Evolutionary conservation across 495 filamentous ascomycete species (phyloP).

Genomic region (Penicillium coffeae): DNA sequence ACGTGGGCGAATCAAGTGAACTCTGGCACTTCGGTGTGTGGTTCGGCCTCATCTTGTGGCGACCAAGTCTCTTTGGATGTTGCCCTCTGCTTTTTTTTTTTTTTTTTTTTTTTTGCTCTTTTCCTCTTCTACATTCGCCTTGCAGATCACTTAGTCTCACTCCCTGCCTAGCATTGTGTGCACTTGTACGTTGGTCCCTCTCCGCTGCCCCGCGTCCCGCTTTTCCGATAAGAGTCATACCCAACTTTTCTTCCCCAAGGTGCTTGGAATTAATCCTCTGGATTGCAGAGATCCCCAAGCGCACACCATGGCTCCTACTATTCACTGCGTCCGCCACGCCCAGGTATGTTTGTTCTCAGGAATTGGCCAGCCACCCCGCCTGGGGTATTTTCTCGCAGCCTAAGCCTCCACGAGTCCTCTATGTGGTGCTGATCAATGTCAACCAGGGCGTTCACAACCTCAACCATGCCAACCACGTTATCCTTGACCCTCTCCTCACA

Average conservation of each 20-base stretch:
- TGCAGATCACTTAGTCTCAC: not conserved
- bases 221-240: slow-evolving; percentile 18
- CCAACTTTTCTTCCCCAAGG: not conserved
- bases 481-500: slow-evolving; percentile 78
- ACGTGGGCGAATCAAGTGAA: slow-evolving; percentile 12
- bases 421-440: no score
- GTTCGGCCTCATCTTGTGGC: not conserved
- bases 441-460: slow-evolving; percentile 84
- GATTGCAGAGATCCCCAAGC: not conserved
- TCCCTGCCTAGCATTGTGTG: not conserved
- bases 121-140: no score
- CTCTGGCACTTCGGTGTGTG: not conserved
- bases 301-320: slow-evolving; percentile 36
- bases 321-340: slow-evolving; percentile 53
- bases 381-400: no score
- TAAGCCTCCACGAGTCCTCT: no score
- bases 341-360: slow-evolving; percentile 33
- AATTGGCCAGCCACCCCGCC: slow-evolving; percentile 2
- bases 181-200: not conserved
- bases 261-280: not conserved
- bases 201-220: slow-evolving; percentile 20
- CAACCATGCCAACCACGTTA: slow-evolving; percentile 59
- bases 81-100: not conserved
- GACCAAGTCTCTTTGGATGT: not conserved
- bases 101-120: not conserved